phyloP scores from a whole-genome alignment of 768 basidiomycete species.

The Russula virescens region DNA sequence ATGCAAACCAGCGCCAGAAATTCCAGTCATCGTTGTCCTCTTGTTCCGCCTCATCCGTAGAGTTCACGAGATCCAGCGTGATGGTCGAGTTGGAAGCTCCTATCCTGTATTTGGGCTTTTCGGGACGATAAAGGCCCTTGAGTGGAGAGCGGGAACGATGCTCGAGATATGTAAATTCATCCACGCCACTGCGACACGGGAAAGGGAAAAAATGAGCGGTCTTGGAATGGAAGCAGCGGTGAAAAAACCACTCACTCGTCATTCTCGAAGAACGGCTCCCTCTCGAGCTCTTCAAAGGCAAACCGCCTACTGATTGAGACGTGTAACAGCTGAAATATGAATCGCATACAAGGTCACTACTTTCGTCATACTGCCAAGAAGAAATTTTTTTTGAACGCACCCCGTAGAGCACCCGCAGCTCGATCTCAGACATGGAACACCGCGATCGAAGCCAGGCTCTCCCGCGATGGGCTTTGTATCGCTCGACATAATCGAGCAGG shows the following conservation, averaged over 20 bases:
- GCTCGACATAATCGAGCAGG: constrained; percentile 17
- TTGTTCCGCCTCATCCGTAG: constrained; percentile 13
- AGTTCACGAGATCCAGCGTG: constrained; percentile 18
- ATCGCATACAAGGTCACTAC: neutral
- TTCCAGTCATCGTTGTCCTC: constrained; percentile 10
- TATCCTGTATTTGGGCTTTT: constrained; percentile 22
- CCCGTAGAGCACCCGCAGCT: constrained; percentile 19
- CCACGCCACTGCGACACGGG: constrained; percentile 8
- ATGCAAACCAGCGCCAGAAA: constrained; percentile 24
- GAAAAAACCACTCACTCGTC: constrained; percentile 18
- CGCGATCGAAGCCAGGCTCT: constrained; percentile 19
- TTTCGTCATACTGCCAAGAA: neutral
- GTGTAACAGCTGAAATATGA: constrained; percentile 10
- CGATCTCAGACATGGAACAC: constrained; percentile 12
- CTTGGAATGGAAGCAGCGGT: neutral
- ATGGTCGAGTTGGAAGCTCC: neutral
- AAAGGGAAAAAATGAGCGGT: neutral
- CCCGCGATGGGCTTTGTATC: constrained; percentile 13
- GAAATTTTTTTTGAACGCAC: constrained; percentile 2
- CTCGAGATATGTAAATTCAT: constrained; percentile 20
- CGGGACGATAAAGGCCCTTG: constrained; percentile 22
- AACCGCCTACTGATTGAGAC: constrained; percentile 20
- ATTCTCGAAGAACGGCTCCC: constrained; percentile 20
- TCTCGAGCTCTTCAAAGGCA: constrained; percentile 21
- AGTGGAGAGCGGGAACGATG: constrained; percentile 13